Conservation (phyloP, 169 alveolate species). For the Cryptosporidium parvum region DNA sequence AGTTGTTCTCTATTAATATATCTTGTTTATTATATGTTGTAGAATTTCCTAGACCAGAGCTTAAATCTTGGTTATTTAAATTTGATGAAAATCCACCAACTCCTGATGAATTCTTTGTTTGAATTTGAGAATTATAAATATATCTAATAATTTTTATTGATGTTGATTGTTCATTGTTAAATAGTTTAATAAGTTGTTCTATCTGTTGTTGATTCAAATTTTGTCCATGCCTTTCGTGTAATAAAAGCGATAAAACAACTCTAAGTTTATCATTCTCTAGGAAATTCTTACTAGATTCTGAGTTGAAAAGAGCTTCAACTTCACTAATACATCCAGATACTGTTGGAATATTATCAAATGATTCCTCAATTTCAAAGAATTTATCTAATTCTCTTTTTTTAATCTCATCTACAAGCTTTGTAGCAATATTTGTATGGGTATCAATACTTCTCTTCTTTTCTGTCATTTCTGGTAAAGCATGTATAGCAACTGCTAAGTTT, state of each 20-base stretch:
- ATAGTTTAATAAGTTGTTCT: slow-evolving; percentile 25
- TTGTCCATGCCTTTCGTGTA: slow-evolving; percentile 69
- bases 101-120: slow-evolving; percentile 1
- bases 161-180: slow-evolving; percentile 16
- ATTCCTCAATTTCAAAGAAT: slow-evolving; percentile 69
- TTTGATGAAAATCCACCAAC: not conserved
- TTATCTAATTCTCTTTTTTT: slow-evolving; percentile 84
- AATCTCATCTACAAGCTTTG: slow-evolving; percentile 85
- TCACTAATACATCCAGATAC: slow-evolving; percentile 66
- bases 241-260: slow-evolving; percentile 14
- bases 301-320: slow-evolving; percentile 12
- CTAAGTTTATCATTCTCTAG: slow-evolving; percentile 34
- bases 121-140: slow-evolving; percentile 7
- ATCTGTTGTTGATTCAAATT: slow-evolving; percentile 38
- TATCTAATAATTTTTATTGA: slow-evolving; percentile 31
- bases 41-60: not conserved
- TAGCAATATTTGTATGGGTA: slow-evolving; percentile 87
- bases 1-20: not conserved
- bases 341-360: slow-evolving; percentile 65
- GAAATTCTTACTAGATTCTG: slow-evolving; percentile 49
- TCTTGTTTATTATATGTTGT: slow-evolving; percentile 31
- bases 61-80: slow-evolving; percentile 2
- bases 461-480: slow-evolving; percentile 87
- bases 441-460: slow-evolving; percentile 87
- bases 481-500: slow-evolving; percentile 81